phyloP scores from a whole-genome alignment of 306 rosid genomes.

The Casuarina cunninghamiana region DNA sequence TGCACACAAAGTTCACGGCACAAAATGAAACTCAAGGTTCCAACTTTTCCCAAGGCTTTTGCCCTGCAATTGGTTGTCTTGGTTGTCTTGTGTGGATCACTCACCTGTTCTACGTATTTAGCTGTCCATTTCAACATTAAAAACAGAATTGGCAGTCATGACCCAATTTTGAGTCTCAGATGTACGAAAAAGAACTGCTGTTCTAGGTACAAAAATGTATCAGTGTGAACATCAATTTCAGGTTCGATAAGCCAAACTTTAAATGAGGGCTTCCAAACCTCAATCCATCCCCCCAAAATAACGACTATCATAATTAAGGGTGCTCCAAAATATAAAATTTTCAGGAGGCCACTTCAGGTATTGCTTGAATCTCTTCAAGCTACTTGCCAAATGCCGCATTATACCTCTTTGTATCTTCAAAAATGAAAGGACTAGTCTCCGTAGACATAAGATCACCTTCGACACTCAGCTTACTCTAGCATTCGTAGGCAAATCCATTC shows the following conservation, averaged over 20 bases:
- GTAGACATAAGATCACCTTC: slow-evolving; percentile 17
- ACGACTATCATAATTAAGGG: background rate
- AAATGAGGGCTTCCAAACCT: slow-evolving; percentile 1
- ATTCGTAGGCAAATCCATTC: slow-evolving; percentile 12
- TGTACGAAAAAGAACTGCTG: background rate
- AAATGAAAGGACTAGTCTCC: slow-evolving; percentile 1
- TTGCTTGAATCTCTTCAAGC: slow-evolving; percentile 30
- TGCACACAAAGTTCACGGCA: background rate
- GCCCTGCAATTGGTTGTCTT: background rate
- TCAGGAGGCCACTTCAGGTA: slow-evolving; percentile 8
- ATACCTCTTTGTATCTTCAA: slow-evolving; percentile 20
- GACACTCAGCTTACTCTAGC: slow-evolving; percentile 30
- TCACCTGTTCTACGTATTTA: background rate
- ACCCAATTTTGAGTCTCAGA: background rate
- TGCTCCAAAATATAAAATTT: background rate
- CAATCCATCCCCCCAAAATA: slow-evolving; percentile 3
- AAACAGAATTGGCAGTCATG: background rate
- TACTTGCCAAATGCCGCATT: slow-evolving; percentile 31
- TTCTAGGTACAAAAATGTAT: background rate
- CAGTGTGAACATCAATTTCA: background rate
- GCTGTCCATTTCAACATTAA: background rate
- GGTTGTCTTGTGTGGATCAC: background rate
- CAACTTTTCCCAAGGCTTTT: background rate
- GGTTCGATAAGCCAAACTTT: background rate
- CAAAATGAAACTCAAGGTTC: no score